These are phyloP conservation scores for Wallacemonas collosoma DNA, from an alignment of 208 protist genomes.

Conservation along the genomic window DNA sequence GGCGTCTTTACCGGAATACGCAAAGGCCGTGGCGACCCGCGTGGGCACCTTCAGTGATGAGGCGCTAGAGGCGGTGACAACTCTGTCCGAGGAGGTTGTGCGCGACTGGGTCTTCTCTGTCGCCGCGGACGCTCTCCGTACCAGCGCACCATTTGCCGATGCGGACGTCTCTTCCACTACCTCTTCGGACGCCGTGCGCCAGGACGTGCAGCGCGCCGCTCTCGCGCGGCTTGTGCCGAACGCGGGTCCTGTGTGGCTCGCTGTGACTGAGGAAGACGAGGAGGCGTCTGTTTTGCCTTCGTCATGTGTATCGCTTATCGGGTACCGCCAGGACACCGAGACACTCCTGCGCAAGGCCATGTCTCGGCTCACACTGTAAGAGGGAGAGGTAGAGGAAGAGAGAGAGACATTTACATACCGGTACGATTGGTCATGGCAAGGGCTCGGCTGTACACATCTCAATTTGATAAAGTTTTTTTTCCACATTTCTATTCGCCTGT, in stretches of 20 bases:
- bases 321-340: slow-evolving; percentile 59
- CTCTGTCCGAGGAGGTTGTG: slow-evolving; percentile 18
- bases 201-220: background rate
- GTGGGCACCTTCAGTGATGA: slow-evolving; percentile 22
- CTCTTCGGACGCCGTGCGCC: background rate
- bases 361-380: slow-evolving; percentile 38
- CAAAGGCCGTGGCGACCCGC: background rate
- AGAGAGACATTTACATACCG: no score
- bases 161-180: background rate
- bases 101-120: slow-evolving; percentile 6
- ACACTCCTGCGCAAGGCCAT: slow-evolving; percentile 67
- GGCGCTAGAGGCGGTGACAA: background rate
- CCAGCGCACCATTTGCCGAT: background rate
- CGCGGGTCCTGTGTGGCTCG: slow-evolving; percentile 67
- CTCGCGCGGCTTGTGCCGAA: slow-evolving; percentile 25
- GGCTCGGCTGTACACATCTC: no score
- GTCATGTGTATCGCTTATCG: slow-evolving; percentile 66
- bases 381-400: background rate
- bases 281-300: background rate
- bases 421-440: no score
- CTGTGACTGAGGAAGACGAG: slow-evolving; percentile 57
- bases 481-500: no score
- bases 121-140: background rate
- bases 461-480: no score
- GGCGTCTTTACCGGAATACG: slow-evolving; percentile 36